Percentiles rank a stretch among this genome's conserved stretches.
Evolutionary conservation across 129 eudicot genomes (phyloP).

Genomic region (Oenanthe sinensis): DNA sequence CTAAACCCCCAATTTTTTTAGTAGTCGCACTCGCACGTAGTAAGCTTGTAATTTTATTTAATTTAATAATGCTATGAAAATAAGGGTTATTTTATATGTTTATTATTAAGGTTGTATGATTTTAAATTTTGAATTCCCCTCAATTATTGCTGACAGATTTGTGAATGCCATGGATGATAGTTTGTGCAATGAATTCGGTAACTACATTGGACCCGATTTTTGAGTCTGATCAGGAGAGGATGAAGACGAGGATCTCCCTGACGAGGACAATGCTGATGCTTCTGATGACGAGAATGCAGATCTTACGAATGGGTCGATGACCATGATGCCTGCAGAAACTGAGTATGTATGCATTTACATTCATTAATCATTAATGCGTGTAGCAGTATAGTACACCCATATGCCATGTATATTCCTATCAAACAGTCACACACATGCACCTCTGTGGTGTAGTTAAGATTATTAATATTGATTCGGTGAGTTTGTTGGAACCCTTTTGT

Average conservation of each 20-base stretch:
- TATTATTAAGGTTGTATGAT: background rate
- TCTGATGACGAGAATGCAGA: constrained; percentile 71
- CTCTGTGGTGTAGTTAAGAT: background rate
- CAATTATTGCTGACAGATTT: constrained; percentile 15
- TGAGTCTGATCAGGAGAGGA: constrained; percentile 91
- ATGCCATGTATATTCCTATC: too few relatives aligned
- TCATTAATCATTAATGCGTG: background rate
- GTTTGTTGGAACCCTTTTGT: constrained; percentile 9
- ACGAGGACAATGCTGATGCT: constrained; percentile 30
- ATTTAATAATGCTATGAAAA: background rate
- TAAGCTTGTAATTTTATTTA: background rate
- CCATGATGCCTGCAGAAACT: constrained; percentile 15
- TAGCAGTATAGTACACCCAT: background rate
- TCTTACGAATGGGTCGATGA: constrained; percentile 70
- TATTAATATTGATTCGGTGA: constrained; percentile 9
- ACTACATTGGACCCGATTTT: constrained; percentile 94
- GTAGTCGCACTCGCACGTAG: too few relatives aligned
- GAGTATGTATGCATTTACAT: constrained; percentile 1
- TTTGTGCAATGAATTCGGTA: constrained; percentile 93
- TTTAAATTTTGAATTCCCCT: background rate
- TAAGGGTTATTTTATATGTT: too few relatives aligned
- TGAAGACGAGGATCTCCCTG: constrained; percentile 58
- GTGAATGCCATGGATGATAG: constrained; percentile 67
- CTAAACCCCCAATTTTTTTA: too few relatives aligned
- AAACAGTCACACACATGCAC: too few relatives aligned